Conservation (phyloP, 352 stramenopile species). For the Blastocystis sp. region DNA sequence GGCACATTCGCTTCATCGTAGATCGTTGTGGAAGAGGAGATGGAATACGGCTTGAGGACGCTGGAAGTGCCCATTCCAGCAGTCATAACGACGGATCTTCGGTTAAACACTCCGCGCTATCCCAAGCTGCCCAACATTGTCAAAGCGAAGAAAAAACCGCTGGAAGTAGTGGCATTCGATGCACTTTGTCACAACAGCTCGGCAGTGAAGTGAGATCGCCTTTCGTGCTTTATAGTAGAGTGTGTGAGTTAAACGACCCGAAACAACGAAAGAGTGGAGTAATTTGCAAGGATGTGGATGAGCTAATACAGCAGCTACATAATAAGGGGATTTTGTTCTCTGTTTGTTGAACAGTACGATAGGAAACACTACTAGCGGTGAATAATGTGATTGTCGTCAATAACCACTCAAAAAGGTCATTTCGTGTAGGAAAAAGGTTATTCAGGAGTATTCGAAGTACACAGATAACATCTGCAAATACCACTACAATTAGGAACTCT, state of each 20-base stretch:
- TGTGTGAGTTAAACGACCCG: not conserved
- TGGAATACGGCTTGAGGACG: constrained; percentile 75
- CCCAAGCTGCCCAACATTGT: constrained; percentile 98
- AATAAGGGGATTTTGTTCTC: constrained; percentile 15
- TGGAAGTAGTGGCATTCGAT: constrained; percentile 68
- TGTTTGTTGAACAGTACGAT: not conserved
- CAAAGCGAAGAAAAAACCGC: constrained; percentile 87
- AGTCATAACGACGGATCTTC: constrained; percentile 92
- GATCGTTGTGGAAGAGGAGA: constrained; percentile 65
- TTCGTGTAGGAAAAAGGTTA: too few relatives aligned
- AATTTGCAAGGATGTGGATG: constrained; percentile 27
- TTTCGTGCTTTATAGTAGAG: not conserved
- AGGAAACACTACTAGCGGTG: not conserved
- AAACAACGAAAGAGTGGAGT: not conserved
- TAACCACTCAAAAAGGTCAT: too few relatives aligned
- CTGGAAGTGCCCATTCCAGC: constrained; percentile 80
- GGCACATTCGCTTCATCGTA: not conserved
- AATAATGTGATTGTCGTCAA: too few relatives aligned
- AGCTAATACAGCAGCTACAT: not conserved
- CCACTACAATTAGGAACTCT: too few relatives aligned
- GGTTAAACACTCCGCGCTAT: constrained; percentile 96
- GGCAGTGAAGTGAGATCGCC: not conserved
- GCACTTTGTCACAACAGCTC: not conserved
- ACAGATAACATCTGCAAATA: too few relatives aligned
- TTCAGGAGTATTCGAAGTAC: too few relatives aligned